Evolutionary conservation across 1,139 yeast species (phyloP), one percentile per base, ranked within the genome.

Genomic region (Entelexis sorbosivorans): DNA sequence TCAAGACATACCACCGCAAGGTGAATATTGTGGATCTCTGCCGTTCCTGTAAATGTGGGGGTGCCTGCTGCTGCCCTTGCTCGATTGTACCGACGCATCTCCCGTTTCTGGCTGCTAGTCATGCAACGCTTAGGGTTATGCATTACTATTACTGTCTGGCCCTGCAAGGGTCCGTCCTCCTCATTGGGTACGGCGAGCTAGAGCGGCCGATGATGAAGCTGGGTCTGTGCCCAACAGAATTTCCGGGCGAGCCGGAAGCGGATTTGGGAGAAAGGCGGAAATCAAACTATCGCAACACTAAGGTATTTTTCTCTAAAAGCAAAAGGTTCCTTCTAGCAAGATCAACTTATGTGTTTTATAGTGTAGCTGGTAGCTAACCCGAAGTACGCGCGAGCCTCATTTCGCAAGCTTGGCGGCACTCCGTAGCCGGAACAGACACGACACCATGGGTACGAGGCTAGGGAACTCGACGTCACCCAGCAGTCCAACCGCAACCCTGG

Each of bases 61-160:
- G 28, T 10, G 31, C 4, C 31, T 3, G 31, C 11, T 13, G 31
- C 11, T 13, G 11, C 31, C 14, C 2, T 28, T 28, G 31, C 31
- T 28, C 31, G 31, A 28, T 28, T 10, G 14, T 13, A 8, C 13
- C 31, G 31, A 28, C 31, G 24, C 24, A 35, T 35, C 20, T 35
- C 20, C 24, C 38, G 10, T 13, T 16, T 17, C 38, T 20, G 20
- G 38, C 24, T 22, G 24, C 24, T 22, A 19, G 9, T 16, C 38
- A 35, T 35, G 24, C 24, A 35, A 35, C 9, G n/a, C 16, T 17
- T 29, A 40, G 44, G 44, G 44, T 40, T 40, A 40, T 40, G 44
- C 44, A 28, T 5, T 31, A 13, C 11, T n/a, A n/a, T n/a, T 7
- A 13, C 11, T n/a, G 14, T n/a, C 35, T 20, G 13, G 35, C 14